These are phyloP conservation scores for Pugionium dolabratum DNA, from an alignment of 345 rosid genomes.

Conservation along the genomic window DNA sequence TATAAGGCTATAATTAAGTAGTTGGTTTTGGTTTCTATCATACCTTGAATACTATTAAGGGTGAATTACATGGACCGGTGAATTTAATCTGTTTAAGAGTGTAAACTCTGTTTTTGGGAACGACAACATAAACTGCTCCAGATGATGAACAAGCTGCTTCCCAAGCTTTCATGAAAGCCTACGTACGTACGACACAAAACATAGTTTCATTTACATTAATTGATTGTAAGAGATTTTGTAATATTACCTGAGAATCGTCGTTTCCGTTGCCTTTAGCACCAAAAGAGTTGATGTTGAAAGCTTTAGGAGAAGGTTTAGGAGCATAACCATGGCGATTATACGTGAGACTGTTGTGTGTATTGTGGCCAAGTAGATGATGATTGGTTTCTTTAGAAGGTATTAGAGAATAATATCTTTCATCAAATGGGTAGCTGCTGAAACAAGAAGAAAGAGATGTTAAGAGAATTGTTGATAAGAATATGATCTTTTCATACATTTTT, in stretches of 20 bases:
- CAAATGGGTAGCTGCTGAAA: slow-evolving; percentile 32
- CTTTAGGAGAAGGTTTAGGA: slow-evolving; percentile 37
- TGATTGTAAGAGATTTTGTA: neutral
- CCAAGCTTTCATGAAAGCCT: slow-evolving; percentile 74
- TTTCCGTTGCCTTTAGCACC: slow-evolving; percentile 61
- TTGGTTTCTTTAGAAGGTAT: slow-evolving; percentile 24
- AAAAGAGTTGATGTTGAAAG: slow-evolving; percentile 51
- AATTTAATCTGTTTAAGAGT: slow-evolving; percentile 61
- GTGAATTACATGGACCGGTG: slow-evolving; percentile 80
- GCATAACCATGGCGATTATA: slow-evolving; percentile 20
- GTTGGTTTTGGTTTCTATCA: slow-evolving; percentile 5
- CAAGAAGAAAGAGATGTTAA: slow-evolving; percentile 24
- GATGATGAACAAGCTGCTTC: slow-evolving; percentile 61
- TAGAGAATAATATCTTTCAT: slow-evolving; percentile 30
- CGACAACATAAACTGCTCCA: slow-evolving; percentile 43
- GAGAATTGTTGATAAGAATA: slow-evolving; percentile 29
- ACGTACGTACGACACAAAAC: neutral
- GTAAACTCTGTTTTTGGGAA: slow-evolving; percentile 58
- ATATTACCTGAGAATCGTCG: slow-evolving; percentile 57
- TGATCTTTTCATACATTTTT: slow-evolving; percentile 30
- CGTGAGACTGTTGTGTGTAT: neutral
- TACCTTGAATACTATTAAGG: slow-evolving; percentile 62
- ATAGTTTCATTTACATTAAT: neutral
- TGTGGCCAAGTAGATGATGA: slow-evolving; percentile 34
- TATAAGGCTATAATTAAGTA: neutral